Conservation (phyloP, 805 yeast genomes). For the Ogataea philodendri region DNA sequence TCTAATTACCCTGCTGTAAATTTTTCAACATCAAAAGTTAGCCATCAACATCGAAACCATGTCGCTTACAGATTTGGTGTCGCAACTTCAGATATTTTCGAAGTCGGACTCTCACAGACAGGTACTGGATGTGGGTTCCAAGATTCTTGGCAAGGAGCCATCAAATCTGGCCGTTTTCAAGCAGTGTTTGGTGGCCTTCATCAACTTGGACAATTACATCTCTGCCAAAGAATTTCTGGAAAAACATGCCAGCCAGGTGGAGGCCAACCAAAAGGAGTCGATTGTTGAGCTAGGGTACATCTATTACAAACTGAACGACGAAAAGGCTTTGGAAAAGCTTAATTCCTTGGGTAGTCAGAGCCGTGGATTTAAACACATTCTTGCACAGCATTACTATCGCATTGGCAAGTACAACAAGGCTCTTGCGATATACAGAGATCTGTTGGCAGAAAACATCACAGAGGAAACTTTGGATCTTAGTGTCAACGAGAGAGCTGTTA, state of each 20-base stretch:
- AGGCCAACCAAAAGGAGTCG: conserved; percentile 32
- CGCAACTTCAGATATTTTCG: conserved; percentile 37
- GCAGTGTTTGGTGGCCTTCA: conserved; percentile 54
- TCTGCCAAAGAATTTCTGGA: conserved; percentile 46
- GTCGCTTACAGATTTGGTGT: conserved; percentile 34
- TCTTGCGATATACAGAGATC: conserved; percentile 42
- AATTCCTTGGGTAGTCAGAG: conserved; percentile 12
- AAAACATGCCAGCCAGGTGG: conserved; percentile 20
- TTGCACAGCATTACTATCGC: conserved; percentile 53
- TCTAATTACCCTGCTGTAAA: conserved; percentile 12
- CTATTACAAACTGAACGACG: conserved; percentile 49
- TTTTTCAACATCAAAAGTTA: conserved; percentile 9
- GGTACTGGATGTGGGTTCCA: conserved; percentile 33
- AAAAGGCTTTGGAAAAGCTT: conserved; percentile 25
- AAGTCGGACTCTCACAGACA: conserved; percentile 36
- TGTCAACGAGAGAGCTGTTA: conserved; percentile 68
- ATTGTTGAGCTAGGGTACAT: conserved; percentile 57
- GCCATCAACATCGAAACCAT: conserved; percentile 3
- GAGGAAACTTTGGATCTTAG: conserved; percentile 51
- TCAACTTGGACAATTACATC: conserved; percentile 55
- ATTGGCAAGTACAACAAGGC: conserved; percentile 47
- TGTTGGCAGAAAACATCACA: conserved; percentile 33
- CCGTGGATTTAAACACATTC: conserved; percentile 46
- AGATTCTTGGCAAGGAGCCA: conserved; percentile 29
- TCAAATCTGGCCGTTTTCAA: conserved; percentile 32